These are phyloP conservation scores for Delitschia confertaspora DNA, from an alignment of 495 filamentous ascomycete species.

Conservation along the genomic window DNA sequence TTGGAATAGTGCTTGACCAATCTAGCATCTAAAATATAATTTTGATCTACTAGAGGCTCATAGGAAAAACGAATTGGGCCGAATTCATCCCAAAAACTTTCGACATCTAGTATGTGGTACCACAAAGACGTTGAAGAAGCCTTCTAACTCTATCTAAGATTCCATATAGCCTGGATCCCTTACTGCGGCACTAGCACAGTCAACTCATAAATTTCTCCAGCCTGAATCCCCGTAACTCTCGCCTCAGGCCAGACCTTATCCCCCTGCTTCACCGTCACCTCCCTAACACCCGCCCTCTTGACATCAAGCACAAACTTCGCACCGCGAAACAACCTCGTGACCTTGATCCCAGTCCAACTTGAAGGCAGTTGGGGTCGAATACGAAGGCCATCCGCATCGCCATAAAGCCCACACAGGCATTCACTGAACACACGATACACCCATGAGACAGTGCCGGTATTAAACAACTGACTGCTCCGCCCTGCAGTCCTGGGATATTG, in stretches of 20 bases:
- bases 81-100: too few relatives aligned
- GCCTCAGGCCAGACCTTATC: slow-evolving; percentile 34
- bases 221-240: slow-evolving; percentile 35
- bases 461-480: slow-evolving; percentile 47
- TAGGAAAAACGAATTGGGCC: too few relatives aligned
- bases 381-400: slow-evolving; percentile 39
- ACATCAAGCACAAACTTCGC: slow-evolving; percentile 44
- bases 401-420: slow-evolving; percentile 45
- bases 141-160: too few relatives aligned
- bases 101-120: too few relatives aligned
- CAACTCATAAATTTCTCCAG: too few relatives aligned
- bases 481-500: slow-evolving; percentile 46
- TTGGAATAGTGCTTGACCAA: too few relatives aligned
- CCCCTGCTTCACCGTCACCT: slow-evolving; percentile 36
- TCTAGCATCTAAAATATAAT: too few relatives aligned
- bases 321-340: slow-evolving; percentile 42
- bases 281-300: slow-evolving; percentile 37
- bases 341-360: slow-evolving; percentile 42
- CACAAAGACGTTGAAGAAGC: too few relatives aligned
- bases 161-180: too few relatives aligned
- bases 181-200: too few relatives aligned
- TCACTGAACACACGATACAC: slow-evolving; percentile 47
- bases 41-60: too few relatives aligned
- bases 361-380: slow-evolving; percentile 45
- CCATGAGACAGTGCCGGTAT: slow-evolving; percentile 50